Conservation (phyloP, 1,284 basidiomycete genomes). For the Macrocystidia cucumis region DNA sequence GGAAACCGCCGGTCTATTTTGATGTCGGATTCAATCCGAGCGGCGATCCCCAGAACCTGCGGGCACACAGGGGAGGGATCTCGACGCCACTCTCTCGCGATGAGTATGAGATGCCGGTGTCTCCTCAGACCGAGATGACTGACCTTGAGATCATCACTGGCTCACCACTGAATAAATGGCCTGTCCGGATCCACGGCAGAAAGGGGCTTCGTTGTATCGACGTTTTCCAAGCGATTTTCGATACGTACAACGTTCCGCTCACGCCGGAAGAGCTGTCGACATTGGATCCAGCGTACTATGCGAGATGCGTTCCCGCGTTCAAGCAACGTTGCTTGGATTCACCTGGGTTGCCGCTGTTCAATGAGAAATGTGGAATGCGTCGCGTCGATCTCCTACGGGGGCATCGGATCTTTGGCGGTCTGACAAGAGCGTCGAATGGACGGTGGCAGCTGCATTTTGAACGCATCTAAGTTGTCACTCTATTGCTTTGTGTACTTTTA, state of each 20-base stretch:
- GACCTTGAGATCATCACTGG: conserved; percentile 20
- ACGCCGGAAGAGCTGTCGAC: conserved; percentile 29
- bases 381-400: conserved; percentile 43
- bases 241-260: conserved; percentile 34
- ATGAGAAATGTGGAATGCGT: conserved; percentile 33
- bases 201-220: conserved; percentile 41
- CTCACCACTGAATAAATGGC: conserved; percentile 25
- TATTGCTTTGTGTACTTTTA: too few relatives aligned
- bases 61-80: conserved; percentile 12
- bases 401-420: conserved; percentile 32
- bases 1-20: conserved; percentile 21
- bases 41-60: conserved; percentile 14
- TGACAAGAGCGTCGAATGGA: conserved; percentile 12
- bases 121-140: conserved; percentile 21
- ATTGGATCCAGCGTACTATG: conserved; percentile 21
- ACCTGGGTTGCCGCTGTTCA: conserved; percentile 24
- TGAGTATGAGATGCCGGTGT: conserved; percentile 14
- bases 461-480: too few relatives aligned
- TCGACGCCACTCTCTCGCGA: conserved; percentile 14
- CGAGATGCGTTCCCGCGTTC: conserved; percentile 30
- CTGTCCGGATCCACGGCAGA: conserved; percentile 31
- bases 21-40: conserved; percentile 26
- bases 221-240: conserved; percentile 45
- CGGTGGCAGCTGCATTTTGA: too few relatives aligned
- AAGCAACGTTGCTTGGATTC: conserved; percentile 35